Evolutionary conservation across 2,329 filamentous ascomycete species (phyloP), one percentile per base, ranked within the genome.

Genomic region (Aspergillus bombycis): DNA sequence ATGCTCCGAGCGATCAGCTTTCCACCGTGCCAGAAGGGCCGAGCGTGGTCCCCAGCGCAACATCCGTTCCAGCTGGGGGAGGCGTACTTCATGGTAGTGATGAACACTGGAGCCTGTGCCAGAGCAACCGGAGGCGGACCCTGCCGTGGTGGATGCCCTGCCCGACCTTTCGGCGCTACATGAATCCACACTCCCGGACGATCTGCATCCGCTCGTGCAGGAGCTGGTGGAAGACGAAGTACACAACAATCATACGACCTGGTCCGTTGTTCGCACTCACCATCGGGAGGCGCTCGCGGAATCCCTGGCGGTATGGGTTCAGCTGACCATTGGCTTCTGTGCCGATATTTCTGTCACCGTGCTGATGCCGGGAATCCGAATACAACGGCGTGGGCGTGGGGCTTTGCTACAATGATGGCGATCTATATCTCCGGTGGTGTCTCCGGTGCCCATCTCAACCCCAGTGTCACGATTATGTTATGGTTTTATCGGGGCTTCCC

Each of bases 221-320:
- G 73, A 79, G 16, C 67, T 77, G 1, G 72, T 80, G 41, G 80
- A 82, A 65, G 79, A 84, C 21, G 82, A 83, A 66, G 76, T 85
- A 32, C 80, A 84, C 58, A 85, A 85, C 68, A 77, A 79, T 60
- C 78, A 80, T 62, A 80, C 82, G 28, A 69, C 79, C 67, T 81
- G 84, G 84, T 79, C 82, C 36, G 76, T 82, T 21, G 78, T 86
- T 28, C 80, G 85, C 26, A 82, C 82, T 0, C 78, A 81, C 41
- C 81, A 85, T 67, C 80, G 84, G 12, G 84, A 86, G 68, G 82
- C 83, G 32, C 75, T 86, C 2, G 84, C 84, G 1, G 85, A 87
- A 65, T 78, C 83, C 1, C 77, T 87, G 10, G 83, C 80, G 3
- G 83, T 84, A 34, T 73, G 73, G 54, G 69, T 74, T 4, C 68